These are phyloP conservation scores for Agaricus subrufescens DNA, from an alignment of 768 basidiomycete species.

Conservation along the genomic window DNA sequence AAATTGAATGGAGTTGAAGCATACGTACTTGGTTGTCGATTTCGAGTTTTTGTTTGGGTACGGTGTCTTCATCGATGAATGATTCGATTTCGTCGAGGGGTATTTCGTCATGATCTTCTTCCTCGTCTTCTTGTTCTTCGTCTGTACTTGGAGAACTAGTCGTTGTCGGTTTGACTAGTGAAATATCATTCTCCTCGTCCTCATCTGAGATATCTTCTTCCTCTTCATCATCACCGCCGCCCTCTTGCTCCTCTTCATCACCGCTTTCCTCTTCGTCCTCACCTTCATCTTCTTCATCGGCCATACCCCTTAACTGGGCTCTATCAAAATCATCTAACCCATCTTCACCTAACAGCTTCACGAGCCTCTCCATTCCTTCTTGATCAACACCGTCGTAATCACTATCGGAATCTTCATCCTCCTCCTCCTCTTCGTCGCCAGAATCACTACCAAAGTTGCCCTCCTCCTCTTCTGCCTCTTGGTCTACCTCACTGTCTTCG, in stretches of 20 bases:
- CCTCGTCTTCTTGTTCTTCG: slow-evolving; percentile 27
- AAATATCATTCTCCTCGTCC: slow-evolving; percentile 32
- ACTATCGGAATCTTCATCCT: slow-evolving; percentile 16
- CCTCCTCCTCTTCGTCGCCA: slow-evolving; percentile 16
- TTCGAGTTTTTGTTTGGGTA: slow-evolving; percentile 79
- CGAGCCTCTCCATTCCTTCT: slow-evolving; percentile 51
- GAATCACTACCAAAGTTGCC: slow-evolving; percentile 15
- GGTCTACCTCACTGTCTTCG: slow-evolving; percentile 14
- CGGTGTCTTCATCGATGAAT: slow-evolving; percentile 68
- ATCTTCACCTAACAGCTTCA: slow-evolving; percentile 59
- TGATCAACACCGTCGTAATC: slow-evolving; percentile 48
- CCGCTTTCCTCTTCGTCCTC: slow-evolving; percentile 28
- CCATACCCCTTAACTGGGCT: slow-evolving; percentile 45
- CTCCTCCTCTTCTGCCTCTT: slow-evolving; percentile 7
- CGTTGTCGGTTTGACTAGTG: slow-evolving; percentile 34
- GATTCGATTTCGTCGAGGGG: slow-evolving; percentile 68
- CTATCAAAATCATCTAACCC: slow-evolving; percentile 62
- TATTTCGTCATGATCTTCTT: slow-evolving; percentile 41
- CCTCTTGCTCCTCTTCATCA: slow-evolving; percentile 4
- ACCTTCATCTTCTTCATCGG: slow-evolving; percentile 22
- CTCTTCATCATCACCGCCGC: slow-evolving; percentile 14
- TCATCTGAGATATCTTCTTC: slow-evolving; percentile 23
- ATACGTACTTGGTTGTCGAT: slow-evolving; percentile 72
- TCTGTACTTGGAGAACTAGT: slow-evolving; percentile 8
- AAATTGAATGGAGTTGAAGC: neutral